Evolutionary conservation across 2,329 filamentous ascomycete genomes (phyloP).

Genomic region (Monosporascus cannonballus): DNA sequence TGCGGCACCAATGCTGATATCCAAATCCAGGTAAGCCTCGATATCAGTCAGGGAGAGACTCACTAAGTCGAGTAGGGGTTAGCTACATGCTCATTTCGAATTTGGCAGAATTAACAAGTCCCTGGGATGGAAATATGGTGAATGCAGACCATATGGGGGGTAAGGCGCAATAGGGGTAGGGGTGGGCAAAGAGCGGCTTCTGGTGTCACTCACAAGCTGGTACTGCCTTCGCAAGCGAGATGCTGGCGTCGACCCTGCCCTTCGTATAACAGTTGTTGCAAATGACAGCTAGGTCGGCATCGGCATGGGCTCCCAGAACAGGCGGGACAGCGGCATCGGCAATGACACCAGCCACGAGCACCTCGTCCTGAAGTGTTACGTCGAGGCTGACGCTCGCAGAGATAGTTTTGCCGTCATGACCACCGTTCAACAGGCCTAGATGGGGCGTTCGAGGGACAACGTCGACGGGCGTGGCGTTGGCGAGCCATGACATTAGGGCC

Average conservation of each 20-base stretch:
- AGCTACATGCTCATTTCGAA: too few relatives aligned
- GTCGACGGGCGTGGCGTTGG: constrained; percentile 15
- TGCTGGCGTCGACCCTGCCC: constrained; percentile 38
- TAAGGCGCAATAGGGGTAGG: too few relatives aligned
- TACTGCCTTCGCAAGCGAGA: constrained; percentile 34
- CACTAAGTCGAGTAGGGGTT: constrained; percentile 7
- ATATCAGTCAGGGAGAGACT: constrained; percentile 42
- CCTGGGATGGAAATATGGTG: too few relatives aligned
- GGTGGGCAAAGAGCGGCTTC: too few relatives aligned
- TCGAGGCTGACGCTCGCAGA: constrained; percentile 17
- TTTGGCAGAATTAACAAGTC: too few relatives aligned
- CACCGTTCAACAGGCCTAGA: constrained; percentile 6
- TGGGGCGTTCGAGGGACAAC: constrained; percentile 11
- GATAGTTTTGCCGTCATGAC: constrained; percentile 17
- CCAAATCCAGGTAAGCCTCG: constrained; percentile 46
- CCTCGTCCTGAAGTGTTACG: constrained; percentile 18
- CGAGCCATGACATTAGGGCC: constrained; percentile 24
- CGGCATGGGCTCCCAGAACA: constrained; percentile 19
- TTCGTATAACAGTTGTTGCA: constrained; percentile 45
- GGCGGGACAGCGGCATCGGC: constrained; percentile 33
- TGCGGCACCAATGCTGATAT: constrained; percentile 36
- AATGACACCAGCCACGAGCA: constrained; percentile 20
- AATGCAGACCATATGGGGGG: too few relatives aligned
- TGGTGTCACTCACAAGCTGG: constrained; percentile 22
- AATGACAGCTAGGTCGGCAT: constrained; percentile 26